phyloP scores from a whole-genome alignment of 768 basidiomycete species.

The Amanita pseudoporphyria region DNA sequence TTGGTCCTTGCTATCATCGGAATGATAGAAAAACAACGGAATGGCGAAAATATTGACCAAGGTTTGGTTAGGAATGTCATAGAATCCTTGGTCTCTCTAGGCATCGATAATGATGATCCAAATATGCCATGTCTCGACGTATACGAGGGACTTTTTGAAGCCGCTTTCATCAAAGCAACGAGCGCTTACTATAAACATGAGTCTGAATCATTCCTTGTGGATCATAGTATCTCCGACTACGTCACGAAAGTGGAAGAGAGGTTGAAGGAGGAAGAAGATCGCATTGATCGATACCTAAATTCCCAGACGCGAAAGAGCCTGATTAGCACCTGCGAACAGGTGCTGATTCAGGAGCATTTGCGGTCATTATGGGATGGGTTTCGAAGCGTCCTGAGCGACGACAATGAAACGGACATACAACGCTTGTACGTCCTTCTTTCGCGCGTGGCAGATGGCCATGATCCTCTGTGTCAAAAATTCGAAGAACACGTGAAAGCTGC shows the following conservation, averaged over 20 bases:
- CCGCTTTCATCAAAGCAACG: slow-evolving; percentile 81
- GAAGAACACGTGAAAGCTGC: slow-evolving; percentile 93
- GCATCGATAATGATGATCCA: slow-evolving; percentile 85
- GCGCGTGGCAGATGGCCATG: slow-evolving; percentile 83
- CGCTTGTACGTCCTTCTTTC: slow-evolving; percentile 92
- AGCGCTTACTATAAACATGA: slow-evolving; percentile 90
- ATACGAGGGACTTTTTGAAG: slow-evolving; percentile 87
- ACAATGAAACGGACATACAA: slow-evolving; percentile 91
- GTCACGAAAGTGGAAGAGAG: slow-evolving; percentile 92
- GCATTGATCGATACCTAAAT: slow-evolving; percentile 90
- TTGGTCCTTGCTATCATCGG: slow-evolving; percentile 81
- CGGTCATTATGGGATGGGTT: slow-evolving; percentile 90
- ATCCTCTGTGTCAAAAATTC: slow-evolving; percentile 85
- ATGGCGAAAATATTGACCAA: slow-evolving; percentile 91
- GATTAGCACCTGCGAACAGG: slow-evolving; percentile 80
- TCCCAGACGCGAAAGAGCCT: slow-evolving; percentile 78
- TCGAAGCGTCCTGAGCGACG: slow-evolving; percentile 81
- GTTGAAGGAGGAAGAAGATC: slow-evolving; percentile 87
- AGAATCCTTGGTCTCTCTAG: slow-evolving; percentile 91
- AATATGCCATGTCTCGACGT: slow-evolving; percentile 91
- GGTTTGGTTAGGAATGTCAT: slow-evolving; percentile 90
- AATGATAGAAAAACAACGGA: slow-evolving; percentile 87
- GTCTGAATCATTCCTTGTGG: slow-evolving; percentile 81
- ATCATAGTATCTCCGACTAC: slow-evolving; percentile 89
- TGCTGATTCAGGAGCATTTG: slow-evolving; percentile 82